phyloP scores from a whole-genome alignment of 176 grass and related monocot species.

The Coix lacrymajobi region DNA sequence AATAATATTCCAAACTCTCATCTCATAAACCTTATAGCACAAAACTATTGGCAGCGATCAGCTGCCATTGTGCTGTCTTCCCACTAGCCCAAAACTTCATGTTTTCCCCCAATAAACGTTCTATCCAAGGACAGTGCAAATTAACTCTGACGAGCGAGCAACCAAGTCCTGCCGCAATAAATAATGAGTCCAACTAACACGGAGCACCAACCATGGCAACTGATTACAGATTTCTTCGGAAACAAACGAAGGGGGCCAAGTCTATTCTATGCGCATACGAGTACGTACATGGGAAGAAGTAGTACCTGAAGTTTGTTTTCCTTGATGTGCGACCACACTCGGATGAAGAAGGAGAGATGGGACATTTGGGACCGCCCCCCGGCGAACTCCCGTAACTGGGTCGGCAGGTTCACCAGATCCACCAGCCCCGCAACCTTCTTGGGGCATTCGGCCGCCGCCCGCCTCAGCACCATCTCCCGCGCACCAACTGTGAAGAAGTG shows the following conservation, averaged over 20 bases:
- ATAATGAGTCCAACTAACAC: neutral
- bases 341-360: conserved; percentile 74
- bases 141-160: neutral
- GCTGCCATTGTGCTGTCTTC: neutral
- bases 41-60: neutral
- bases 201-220: neutral
- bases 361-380: conserved; percentile 82
- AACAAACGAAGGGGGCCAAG: neutral
- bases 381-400: conserved; percentile 57
- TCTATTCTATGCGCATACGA: too few species aligned
- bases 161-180: neutral
- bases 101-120: neutral
- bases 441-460: conserved; percentile 44
- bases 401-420: conserved; percentile 75
- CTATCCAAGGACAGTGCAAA: neutral
- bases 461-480: conserved; percentile 42
- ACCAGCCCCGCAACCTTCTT: conserved; percentile 79
- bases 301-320: conserved; percentile 76
- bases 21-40: too few species aligned
- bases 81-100: neutral
- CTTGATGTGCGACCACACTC: conserved; percentile 89
- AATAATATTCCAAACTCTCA: neutral
- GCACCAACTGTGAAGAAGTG: neutral
- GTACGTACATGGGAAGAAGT: neutral
- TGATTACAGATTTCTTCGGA: neutral